phyloP scores from a whole-genome alignment of 331 rosid genomes.

The Acacia concinna region DNA sequence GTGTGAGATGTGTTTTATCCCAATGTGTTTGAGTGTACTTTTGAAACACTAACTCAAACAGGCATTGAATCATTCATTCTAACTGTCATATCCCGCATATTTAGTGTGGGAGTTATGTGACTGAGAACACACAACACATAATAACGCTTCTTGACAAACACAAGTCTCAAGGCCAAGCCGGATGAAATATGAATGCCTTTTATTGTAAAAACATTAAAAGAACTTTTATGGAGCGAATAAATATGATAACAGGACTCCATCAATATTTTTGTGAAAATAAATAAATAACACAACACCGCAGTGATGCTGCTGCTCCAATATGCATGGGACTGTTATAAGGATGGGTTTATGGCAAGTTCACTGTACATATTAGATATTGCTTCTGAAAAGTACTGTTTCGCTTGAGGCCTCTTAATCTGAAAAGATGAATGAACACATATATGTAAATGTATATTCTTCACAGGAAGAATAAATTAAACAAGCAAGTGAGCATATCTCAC shows the following conservation, averaged over 20 bases:
- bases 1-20: no score
- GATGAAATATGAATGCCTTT: not conserved
- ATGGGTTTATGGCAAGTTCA: constrained; percentile 52
- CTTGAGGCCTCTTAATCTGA: constrained; percentile 95
- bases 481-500: not conserved
- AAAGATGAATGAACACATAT: constrained; percentile 16
- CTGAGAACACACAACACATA: not conserved
- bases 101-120: not conserved
- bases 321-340: not conserved
- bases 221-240: not conserved
- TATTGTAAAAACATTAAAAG: not conserved
- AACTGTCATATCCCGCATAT: not conserved
- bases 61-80: not conserved
- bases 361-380: constrained; percentile 74
- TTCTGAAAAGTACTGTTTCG: constrained; percentile 67
- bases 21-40: no score
- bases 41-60: not conserved
- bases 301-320: constrained; percentile 15
- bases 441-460: not conserved
- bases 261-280: constrained; percentile 18
- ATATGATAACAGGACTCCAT: constrained; percentile 10
- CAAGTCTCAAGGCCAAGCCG: not conserved
- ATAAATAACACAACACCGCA: constrained; percentile 22
- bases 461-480: not conserved
- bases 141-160: not conserved